phyloP scores from a whole-genome alignment of 768 basidiomycete species.

The Cystobasidium tubakii region DNA sequence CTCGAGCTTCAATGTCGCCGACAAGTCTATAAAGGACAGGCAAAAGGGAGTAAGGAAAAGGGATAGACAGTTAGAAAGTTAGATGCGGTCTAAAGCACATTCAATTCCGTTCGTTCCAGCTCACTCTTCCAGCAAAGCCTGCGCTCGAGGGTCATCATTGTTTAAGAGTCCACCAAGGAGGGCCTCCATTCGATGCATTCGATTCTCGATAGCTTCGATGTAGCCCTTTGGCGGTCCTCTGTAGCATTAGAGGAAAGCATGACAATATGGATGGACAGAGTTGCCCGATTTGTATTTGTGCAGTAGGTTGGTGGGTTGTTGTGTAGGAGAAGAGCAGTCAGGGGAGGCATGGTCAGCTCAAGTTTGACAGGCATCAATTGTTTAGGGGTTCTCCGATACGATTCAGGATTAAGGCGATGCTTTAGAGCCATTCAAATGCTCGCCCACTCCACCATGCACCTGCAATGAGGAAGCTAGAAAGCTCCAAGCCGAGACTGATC shows the following conservation, averaged over 20 bases:
- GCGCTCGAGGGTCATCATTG: conserved; percentile 54
- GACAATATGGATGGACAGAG: no score
- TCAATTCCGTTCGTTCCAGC: conserved; percentile 15
- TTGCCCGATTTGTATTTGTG: no score
- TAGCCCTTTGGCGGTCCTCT: conserved; percentile 86
- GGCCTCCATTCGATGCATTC: conserved; percentile 84
- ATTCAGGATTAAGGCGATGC: no score
- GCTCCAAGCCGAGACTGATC: conserved; percentile 51
- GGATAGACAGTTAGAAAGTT: background rate
- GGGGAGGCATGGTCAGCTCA: no score
- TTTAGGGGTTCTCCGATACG: no score
- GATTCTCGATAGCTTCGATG: conserved; percentile 87
- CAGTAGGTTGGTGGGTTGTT: no score
- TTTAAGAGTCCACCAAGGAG: conserved; percentile 74
- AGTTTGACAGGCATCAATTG: no score
- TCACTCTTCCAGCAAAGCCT: conserved; percentile 49
- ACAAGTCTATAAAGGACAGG: conserved; percentile 2
- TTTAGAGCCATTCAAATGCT: no score
- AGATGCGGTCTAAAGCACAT: no score
- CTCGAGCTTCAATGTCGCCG: conserved; percentile 44
- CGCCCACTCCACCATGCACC: no score
- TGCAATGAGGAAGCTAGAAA: no score
- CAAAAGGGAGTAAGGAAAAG: background rate
- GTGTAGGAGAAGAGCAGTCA: no score
- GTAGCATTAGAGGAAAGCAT: conserved; percentile 44